Percentiles rank a stretch among this genome's conserved stretches.
phyloP scores from a whole-genome alignment of 169 alveolate species.

The Cryptosporidium muris region DNA sequence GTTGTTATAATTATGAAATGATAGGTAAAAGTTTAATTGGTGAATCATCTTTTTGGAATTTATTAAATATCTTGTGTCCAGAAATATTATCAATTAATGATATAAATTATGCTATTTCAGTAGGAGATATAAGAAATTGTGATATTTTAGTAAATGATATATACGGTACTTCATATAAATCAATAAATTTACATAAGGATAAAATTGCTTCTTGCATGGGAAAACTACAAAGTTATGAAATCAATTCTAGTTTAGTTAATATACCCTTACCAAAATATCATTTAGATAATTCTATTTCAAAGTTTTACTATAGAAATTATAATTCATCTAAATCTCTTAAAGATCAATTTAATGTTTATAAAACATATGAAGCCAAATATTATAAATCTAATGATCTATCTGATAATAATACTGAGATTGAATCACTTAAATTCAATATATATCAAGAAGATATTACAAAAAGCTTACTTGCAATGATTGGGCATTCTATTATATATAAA shows the following conservation, averaged over 20 bases:
- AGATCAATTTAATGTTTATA: too few relatives aligned
- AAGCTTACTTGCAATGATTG: too few relatives aligned
- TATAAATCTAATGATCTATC: too few relatives aligned
- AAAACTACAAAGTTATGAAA: constrained; percentile 20
- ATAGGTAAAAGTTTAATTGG: constrained; percentile 49
- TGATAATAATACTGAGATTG: too few relatives aligned
- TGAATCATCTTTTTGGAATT: constrained; percentile 40
- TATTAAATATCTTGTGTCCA: constrained; percentile 1
- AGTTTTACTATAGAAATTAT: too few relatives aligned
- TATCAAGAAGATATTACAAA: too few relatives aligned
- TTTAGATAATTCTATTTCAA: too few relatives aligned
- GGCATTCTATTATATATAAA: too few relatives aligned
- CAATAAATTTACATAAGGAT: constrained; percentile 28
- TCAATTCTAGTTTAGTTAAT: not conserved
- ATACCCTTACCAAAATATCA: too few relatives aligned
- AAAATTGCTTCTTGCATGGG: constrained; percentile 56
- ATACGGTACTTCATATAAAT: constrained; percentile 37
- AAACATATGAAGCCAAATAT: too few relatives aligned
- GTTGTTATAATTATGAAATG: not conserved
- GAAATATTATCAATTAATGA: constrained; percentile 14
- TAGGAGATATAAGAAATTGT: constrained; percentile 38
- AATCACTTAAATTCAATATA: too few relatives aligned
- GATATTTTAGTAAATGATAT: constrained; percentile 53
- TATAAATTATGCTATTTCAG: constrained; percentile 3
- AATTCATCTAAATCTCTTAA: too few relatives aligned